These are phyloP conservation scores for Penicillium sp. DNA, from an alignment of 2,329 filamentous ascomycete species.

Conservation along the genomic window DNA sequence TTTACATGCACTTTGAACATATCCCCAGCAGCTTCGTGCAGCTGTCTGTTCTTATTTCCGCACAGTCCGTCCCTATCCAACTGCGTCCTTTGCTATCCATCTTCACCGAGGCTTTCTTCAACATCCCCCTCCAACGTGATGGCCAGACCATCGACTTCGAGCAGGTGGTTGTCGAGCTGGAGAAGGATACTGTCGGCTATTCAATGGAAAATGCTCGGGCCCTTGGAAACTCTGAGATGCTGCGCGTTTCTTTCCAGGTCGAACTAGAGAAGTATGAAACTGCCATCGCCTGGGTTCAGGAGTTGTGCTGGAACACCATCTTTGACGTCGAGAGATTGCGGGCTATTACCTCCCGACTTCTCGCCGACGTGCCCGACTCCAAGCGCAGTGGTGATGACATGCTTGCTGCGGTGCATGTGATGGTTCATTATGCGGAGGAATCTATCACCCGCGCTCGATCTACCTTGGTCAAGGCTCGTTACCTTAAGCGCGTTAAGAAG, in stretches of 20 bases:
- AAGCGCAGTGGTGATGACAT: slow-evolving; percentile 77
- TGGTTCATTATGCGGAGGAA: slow-evolving; percentile 75
- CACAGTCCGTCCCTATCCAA: slow-evolving; percentile 72
- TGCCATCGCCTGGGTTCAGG: slow-evolving; percentile 78
- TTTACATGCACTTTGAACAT: slow-evolving; percentile 97
- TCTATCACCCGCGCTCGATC: slow-evolving; percentile 75
- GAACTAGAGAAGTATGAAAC: slow-evolving; percentile 84
- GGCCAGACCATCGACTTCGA: slow-evolving; percentile 82
- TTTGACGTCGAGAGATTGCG: slow-evolving; percentile 72
- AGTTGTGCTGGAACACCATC: slow-evolving; percentile 82
- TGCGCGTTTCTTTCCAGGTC: slow-evolving; percentile 78
- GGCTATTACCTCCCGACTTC: slow-evolving; percentile 70
- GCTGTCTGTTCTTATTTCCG: slow-evolving; percentile 77
- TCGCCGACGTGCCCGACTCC: slow-evolving; percentile 86
- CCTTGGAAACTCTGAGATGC: slow-evolving; percentile 76
- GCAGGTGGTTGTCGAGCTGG: slow-evolving; percentile 84
- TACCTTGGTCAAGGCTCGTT: slow-evolving; percentile 81
- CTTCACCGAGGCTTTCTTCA: slow-evolving; percentile 92
- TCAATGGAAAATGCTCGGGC: slow-evolving; percentile 65
- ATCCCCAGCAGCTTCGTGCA: slow-evolving; percentile 92
- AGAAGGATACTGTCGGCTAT: slow-evolving; percentile 88
- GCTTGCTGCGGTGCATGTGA: slow-evolving; percentile 64
- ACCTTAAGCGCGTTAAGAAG: slow-evolving; percentile 81
- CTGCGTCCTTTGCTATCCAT: slow-evolving; percentile 80
- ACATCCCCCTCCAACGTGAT: slow-evolving; percentile 76